Evolutionary conservation across 306 rosid genomes (phyloP).

Genomic region (Ceratonia siliqua): DNA sequence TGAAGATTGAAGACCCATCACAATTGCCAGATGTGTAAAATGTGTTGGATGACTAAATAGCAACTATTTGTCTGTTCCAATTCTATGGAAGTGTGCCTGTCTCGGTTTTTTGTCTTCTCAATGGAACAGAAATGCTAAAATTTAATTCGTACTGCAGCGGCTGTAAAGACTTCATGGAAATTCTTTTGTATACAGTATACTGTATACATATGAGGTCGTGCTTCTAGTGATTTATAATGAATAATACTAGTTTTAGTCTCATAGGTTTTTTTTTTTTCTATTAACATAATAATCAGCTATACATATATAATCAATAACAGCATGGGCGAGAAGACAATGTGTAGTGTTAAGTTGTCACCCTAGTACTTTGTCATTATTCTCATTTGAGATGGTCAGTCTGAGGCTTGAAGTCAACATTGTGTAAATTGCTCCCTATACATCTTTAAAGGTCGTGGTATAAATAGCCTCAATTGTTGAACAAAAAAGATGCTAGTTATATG

Average conservation of each 20-base stretch:
- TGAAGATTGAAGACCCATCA: neutral
- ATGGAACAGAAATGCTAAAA: neutral
- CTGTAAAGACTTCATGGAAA: neutral
- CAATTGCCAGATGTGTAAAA: neutral
- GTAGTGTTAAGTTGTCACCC: neutral
- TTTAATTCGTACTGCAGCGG: neutral
- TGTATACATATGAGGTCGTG: neutral
- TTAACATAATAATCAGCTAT: constrained; percentile 17
- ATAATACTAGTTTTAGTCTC: too few species aligned
- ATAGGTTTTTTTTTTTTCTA: too few species aligned
- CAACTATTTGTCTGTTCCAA: neutral
- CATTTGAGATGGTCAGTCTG: neutral
- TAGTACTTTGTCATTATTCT: neutral
- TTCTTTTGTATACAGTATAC: neutral
- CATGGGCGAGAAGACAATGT: neutral
- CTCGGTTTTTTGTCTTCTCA: neutral
- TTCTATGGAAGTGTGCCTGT: neutral
- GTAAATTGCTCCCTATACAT: neutral
- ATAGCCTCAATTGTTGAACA: constrained; percentile 23
- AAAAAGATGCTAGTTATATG: neutral
- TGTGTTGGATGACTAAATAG: neutral
- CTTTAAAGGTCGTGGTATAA: neutral
- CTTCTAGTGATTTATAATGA: neutral
- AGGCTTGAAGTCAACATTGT: constrained; percentile 3
- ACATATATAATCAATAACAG: neutral